phyloP scores from a whole-genome alignment of 2,329 filamentous ascomycete species.

The Xylariaceae sp. region DNA sequence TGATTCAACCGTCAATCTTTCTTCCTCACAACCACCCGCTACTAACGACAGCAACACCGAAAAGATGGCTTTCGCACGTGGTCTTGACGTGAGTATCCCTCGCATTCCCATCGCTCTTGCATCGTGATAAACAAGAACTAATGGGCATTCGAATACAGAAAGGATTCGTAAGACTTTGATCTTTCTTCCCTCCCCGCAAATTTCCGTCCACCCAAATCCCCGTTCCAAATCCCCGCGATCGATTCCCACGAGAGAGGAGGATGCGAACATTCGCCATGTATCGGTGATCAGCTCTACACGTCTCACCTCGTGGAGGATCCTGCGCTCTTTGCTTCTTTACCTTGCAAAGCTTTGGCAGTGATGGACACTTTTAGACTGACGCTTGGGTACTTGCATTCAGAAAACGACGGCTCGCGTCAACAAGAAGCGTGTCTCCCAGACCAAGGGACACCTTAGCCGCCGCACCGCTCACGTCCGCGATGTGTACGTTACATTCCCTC shows the following conservation, averaged over 20 bases:
- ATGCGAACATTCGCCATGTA: conserved; percentile 10
- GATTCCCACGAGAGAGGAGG: conserved; percentile 5
- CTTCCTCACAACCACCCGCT: conserved; percentile 10
- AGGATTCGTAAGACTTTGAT: conserved; percentile 21
- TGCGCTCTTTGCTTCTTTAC: conserved; percentile 39
- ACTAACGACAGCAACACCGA: conserved; percentile 22
- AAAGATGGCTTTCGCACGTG: conserved; percentile 22
- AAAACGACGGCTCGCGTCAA: conserved; percentile 75
- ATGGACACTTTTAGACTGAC: conserved; percentile 56
- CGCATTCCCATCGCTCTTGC: neutral
- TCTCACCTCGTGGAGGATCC: conserved; percentile 74
- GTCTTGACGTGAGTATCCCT: conserved; percentile 18
- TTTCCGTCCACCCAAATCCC: conserved; percentile 1
- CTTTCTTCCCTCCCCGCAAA: neutral
- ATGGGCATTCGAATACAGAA: conserved; percentile 14
- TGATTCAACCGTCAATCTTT: conserved; percentile 10
- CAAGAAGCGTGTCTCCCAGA: conserved; percentile 75
- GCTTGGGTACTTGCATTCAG: conserved; percentile 43
- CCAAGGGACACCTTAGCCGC: conserved; percentile 96
- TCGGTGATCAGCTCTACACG: conserved; percentile 31
- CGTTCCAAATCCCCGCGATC: neutral
- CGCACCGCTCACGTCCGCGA: conserved; percentile 94
- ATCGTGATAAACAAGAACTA: conserved; percentile 1
- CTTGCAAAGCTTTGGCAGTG: conserved; percentile 31
- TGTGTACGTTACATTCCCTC: conserved; percentile 41